Evolutionary conservation across 2,329 filamentous ascomycete species (phyloP).

Genomic region (Dactylonectria macrodidyma): DNA sequence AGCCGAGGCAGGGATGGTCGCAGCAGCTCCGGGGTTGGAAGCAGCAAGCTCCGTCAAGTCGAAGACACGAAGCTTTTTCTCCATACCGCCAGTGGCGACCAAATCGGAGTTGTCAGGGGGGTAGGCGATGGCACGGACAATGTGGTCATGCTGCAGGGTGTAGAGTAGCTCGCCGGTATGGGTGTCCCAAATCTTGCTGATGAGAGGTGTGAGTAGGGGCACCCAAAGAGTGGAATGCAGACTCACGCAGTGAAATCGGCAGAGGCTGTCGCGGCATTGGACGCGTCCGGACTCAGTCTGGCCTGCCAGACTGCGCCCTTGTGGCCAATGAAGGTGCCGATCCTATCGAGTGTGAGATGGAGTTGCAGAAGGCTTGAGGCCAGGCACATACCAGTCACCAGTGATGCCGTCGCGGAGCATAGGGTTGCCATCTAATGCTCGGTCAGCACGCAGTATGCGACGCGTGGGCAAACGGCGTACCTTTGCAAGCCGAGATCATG

Average conservation of each 20-base stretch:
- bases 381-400: conserved; percentile 81
- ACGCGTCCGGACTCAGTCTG: conserved; percentile 88
- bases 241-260: conserved; percentile 95
- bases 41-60: conserved; percentile 78
- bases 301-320: conserved; percentile 99
- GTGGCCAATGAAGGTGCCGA: conserved; percentile 97
- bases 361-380: conserved; percentile 3
- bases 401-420: conserved; percentile 98
- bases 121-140: conserved; percentile 94
- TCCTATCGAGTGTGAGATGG: conserved; percentile 72
- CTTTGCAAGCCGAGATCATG: conserved; percentile 94
- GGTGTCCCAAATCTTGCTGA: conserved; percentile 96
- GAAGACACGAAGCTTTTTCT: conserved; percentile 97
- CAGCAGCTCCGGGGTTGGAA: conserved; percentile 55
- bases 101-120: conserved; percentile 86
- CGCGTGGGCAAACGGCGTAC: conserved; percentile 58
- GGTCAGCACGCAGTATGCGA: conserved; percentile 41
- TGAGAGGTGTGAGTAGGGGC: conserved; percentile 48
- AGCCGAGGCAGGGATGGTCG: conserved; percentile 70
- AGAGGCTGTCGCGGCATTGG: conserved; percentile 90
- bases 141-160: conserved; percentile 92
- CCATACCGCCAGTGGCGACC: conserved; percentile 92
- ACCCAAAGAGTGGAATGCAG: background rate
- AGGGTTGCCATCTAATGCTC: conserved; percentile 86
- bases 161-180: conserved; percentile 91